A percentile compares a stretch with the other conserved stretches of the same genome.
Evolutionary conservation across 108 stramenopile species (phyloP).

Genomic region (Cyclotella sp.): DNA sequence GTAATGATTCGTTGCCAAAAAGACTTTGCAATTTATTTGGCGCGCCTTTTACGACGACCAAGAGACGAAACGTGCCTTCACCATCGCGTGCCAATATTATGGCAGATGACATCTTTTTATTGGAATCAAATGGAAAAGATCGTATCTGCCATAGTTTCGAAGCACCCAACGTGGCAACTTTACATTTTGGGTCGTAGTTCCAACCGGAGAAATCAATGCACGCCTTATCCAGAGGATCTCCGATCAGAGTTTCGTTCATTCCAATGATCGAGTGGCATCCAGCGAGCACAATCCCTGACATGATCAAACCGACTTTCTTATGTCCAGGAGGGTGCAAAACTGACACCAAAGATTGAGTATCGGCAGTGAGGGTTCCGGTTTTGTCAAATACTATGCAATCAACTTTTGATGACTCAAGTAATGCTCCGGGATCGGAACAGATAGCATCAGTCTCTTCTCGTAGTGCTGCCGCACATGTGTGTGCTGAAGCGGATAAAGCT

Average conservation of each 20-base stretch:
- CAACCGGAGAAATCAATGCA: slow-evolving; percentile 59
- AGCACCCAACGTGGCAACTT: not conserved
- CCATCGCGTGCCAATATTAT: slow-evolving; percentile 49
- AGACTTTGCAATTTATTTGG: slow-evolving; percentile 49
- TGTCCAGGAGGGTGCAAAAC: slow-evolving; percentile 33
- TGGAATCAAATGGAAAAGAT: slow-evolving; percentile 70
- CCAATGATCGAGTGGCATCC: slow-evolving; percentile 68
- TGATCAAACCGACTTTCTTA: not conserved
- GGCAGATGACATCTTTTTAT: slow-evolving; percentile 61
- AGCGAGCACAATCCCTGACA: slow-evolving; percentile 64
- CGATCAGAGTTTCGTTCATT: slow-evolving; percentile 40
- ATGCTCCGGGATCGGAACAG: slow-evolving; percentile 69
- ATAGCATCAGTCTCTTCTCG: slow-evolving; percentile 63
- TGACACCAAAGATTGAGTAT: slow-evolving; percentile 58
- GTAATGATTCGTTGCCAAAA: not conserved
- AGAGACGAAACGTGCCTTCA: slow-evolving; percentile 39
- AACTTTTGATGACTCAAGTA: slow-evolving; percentile 56
- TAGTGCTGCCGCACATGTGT: slow-evolving; percentile 52
- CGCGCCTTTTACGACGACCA: slow-evolving; percentile 60
- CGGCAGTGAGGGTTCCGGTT: slow-evolving; percentile 88
- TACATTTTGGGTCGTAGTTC: slow-evolving; percentile 50
- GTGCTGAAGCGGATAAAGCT: slow-evolving; percentile 47
- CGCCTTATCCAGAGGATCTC: slow-evolving; percentile 77
- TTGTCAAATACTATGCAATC: slow-evolving; percentile 88
- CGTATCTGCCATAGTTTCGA: slow-evolving; percentile 67